A percentile compares a stretch with the other conserved stretches of the same genome.
These are phyloP conservation scores for Pythium oligandrum DNA, from an alignment of 352 stramenopile genomes.

Conservation along the genomic window DNA sequence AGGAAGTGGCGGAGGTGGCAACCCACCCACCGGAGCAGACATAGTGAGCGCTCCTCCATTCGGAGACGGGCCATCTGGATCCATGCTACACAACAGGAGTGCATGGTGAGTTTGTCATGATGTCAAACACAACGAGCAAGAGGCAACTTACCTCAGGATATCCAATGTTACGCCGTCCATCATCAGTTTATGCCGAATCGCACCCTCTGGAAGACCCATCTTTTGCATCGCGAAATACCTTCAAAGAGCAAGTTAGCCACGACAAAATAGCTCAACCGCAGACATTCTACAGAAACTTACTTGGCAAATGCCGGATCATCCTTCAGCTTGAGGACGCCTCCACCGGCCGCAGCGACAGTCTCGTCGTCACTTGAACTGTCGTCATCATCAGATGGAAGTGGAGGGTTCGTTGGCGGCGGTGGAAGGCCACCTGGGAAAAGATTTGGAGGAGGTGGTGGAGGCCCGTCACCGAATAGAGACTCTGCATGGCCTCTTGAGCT, in stretches of 20 bases:
- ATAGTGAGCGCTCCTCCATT: slow-evolving; percentile 25
- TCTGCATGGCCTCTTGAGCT: slow-evolving; percentile 38
- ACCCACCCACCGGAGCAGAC: slow-evolving; percentile 2
- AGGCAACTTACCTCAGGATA: slow-evolving; percentile 55
- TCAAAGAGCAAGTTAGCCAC: slow-evolving; percentile 6
- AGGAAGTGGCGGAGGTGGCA: slow-evolving; percentile 27
- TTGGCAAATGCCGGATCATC: slow-evolving; percentile 75
- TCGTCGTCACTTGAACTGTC: slow-evolving; percentile 64
- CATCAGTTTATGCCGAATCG: slow-evolving; percentile 78
- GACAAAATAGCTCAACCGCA: neutral
- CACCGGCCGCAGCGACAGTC: slow-evolving; percentile 21
- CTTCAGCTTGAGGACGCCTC: slow-evolving; percentile 68
- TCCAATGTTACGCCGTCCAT: slow-evolving; percentile 71
- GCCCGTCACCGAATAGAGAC: slow-evolving; percentile 44
- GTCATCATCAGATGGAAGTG: slow-evolving; percentile 32
- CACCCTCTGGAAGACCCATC: slow-evolving; percentile 67
- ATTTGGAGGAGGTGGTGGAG: slow-evolving; percentile 33
- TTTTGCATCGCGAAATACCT: slow-evolving; percentile 87
- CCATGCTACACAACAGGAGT: slow-evolving; percentile 41
- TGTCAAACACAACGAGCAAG: slow-evolving; percentile 4
- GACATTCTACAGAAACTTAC: slow-evolving; percentile 16
- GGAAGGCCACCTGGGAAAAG: neutral
- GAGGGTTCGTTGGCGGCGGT: slow-evolving; percentile 21
- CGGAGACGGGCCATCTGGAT: slow-evolving; percentile 69
- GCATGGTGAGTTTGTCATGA: neutral